phyloP scores from a whole-genome alignment of 345 rosid genomes.

The Turritis glabra region DNA sequence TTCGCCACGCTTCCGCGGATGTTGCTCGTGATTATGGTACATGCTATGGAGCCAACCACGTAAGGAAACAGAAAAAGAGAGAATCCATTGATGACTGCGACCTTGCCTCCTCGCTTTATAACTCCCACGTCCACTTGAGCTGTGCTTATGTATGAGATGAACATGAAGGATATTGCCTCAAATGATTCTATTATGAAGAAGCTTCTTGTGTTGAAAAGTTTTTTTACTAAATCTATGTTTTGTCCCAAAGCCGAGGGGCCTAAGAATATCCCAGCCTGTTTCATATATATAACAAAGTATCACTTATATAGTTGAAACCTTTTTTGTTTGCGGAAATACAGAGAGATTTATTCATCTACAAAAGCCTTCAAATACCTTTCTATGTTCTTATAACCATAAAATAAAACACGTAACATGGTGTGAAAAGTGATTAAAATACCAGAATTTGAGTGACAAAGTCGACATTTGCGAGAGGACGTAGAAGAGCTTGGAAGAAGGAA shows the following conservation, averaged over 20 bases:
- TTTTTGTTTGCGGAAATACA: background rate
- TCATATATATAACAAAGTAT: background rate
- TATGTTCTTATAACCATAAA: background rate
- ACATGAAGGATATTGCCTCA: constrained; percentile 34
- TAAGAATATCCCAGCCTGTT: constrained; percentile 45
- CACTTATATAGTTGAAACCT: background rate
- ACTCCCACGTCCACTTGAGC: constrained; percentile 35
- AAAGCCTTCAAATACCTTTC: background rate
- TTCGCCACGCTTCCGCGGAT: constrained; percentile 20
- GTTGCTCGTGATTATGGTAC: background rate
- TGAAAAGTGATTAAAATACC: constrained; percentile 20
- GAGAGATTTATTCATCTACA: background rate
- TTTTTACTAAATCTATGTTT: background rate
- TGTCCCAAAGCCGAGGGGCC: constrained; percentile 42
- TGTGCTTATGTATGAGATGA: constrained; percentile 38
- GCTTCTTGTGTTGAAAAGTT: constrained; percentile 28
- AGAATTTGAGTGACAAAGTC: constrained; percentile 39
- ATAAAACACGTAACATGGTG: background rate
- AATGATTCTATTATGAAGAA: constrained; percentile 24
- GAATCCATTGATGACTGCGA: constrained; percentile 38
- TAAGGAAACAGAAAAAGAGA: constrained; percentile 34
- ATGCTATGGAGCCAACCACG: background rate
- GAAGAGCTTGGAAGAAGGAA: constrained; percentile 34
- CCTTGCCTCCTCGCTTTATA: constrained; percentile 37
- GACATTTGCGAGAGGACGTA: constrained; percentile 38